Evolutionary conservation across 2,329 filamentous ascomycete species (phyloP).

Genomic region (Malbranchea zuffiana): DNA sequence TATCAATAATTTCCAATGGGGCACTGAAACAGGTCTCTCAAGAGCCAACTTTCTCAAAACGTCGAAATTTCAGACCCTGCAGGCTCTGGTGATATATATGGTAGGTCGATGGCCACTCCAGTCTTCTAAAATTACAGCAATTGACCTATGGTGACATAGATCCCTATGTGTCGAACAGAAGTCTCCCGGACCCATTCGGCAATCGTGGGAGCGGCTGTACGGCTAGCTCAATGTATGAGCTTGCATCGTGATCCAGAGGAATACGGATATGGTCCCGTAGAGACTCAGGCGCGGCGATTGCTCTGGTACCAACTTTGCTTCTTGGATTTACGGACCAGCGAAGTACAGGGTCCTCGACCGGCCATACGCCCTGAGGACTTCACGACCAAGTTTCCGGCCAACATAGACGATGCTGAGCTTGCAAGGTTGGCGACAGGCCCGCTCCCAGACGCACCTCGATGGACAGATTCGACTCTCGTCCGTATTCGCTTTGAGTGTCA

Average conservation of each 20-base stretch:
- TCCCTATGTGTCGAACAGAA: slow-evolving; percentile 60
- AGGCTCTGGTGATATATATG: slow-evolving; percentile 67
- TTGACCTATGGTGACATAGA: slow-evolving; percentile 34
- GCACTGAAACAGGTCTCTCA: slow-evolving; percentile 55
- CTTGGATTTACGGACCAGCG: slow-evolving; percentile 62
- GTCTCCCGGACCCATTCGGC: slow-evolving; percentile 64
- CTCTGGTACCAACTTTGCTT: slow-evolving; percentile 72
- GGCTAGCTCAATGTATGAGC: slow-evolving; percentile 68
- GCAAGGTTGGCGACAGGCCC: slow-evolving; percentile 30
- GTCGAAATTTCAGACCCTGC: slow-evolving; percentile 61
- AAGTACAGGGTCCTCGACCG: slow-evolving; percentile 61
- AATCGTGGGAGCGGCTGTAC: slow-evolving; percentile 58
- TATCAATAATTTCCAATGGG: slow-evolving; percentile 53
- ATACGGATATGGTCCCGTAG: slow-evolving; percentile 55
- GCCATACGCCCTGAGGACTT: slow-evolving; percentile 64
- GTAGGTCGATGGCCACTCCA: slow-evolving; percentile 33
- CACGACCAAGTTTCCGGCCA: slow-evolving; percentile 60
- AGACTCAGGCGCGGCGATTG: slow-evolving; percentile 59
- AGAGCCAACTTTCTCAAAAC: slow-evolving; percentile 62
- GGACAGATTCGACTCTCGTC: slow-evolving; percentile 57
- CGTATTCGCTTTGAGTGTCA: slow-evolving; percentile 62
- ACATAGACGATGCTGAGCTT: slow-evolving; percentile 58
- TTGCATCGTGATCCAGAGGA: slow-evolving; percentile 59
- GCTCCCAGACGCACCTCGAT: slow-evolving; percentile 42
- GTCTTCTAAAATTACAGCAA: background rate